Base-by-base conservation (phyloP, 371 early-diverging fungal species). In the Syncephalis fuscata region DNA sequence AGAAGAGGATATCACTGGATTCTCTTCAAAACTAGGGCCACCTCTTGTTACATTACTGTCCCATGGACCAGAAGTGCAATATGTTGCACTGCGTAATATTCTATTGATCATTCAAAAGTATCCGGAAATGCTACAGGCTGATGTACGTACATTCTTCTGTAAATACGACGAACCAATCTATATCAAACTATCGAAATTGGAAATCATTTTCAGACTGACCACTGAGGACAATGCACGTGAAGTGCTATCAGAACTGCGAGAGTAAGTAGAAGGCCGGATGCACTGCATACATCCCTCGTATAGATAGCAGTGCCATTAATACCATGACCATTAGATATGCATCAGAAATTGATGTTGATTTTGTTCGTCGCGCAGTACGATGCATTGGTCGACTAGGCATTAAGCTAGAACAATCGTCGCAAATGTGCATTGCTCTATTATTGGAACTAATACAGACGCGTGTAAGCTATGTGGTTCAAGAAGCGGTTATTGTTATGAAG, bases 151-250 rank as follows among this genome's bases (percentile, higher is more conserved):
- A 17, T 96, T 98, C 65, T 98, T 96, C 59, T 92, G 92, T 67
- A 96, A 94, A 67, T 98, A 92, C 70, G 91, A 96, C 61, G 98
- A 98, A 64, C 97, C 98, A 17, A 86, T 85, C 53, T 96, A 94
- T 58, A 95, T 98, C 46, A 98, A 96, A 59, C 70, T 90, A 43
- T 94, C 87, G 48, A 98, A 98, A 59, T 75, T 98, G 16, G 92
- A 92, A 60, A 85, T 94, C 45, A 84, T 98, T 48, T 80, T 95
- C 62, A 74, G 82, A 54, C 71, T 96, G 20, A 76, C 80, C 39
- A 82, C 76, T 52, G 82, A 78, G 24, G 64, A 69, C 16, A 98
- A 91, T 55, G 82, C 90, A 2, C 88, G 86, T 55, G 85, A 90
- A 53, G 78, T 98, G 17, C 63, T 98, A 20, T 77, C 81, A 10